Base-by-base conservation (phyloP, 768 basidiomycete species). In the Pisolithus orientalis region DNA sequence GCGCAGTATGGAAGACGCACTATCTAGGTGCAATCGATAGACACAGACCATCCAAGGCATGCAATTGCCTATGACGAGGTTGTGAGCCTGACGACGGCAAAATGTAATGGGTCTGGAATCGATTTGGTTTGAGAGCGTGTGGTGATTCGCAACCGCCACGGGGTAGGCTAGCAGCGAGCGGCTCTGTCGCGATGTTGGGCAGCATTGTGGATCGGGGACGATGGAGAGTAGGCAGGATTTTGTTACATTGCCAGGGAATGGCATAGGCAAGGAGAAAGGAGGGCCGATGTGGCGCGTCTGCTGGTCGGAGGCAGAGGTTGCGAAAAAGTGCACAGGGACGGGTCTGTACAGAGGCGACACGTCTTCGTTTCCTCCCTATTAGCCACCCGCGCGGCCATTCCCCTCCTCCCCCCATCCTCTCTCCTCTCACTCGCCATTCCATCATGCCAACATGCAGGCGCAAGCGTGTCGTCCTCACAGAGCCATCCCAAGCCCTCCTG, bases 391-490 rank as follows among this genome's bases (percentile, higher is more conserved):
- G 71, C n/a, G n/a, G 67, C 66, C 70, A 48, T 77, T 78, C 76
- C 77, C 76, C 73, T 78, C 74, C 73, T 78, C 73, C 74, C 74
- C 75, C 65, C 67, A 60, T 59, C 66, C 72, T 72, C 70, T 69
- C 69, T 67, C 70, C 69, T 70, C 72, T 68, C 70, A 70, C 69
- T 63, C 66, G 64, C 56, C 65, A 70, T 66, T 65, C 68, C 66
- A 64, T 67, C 62, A 91, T 91, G 89, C 89, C 89, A 61, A 89
- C 87, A 64, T 91, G 88, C 73, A 83, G 89, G 62, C 85, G 89
- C 76, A 91, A 91, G 71, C 82, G 88, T 77, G 89, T 91, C 59
- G 82, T 91, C 65, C 87, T 91, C 78, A 89, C 83, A 60, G 83
- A 90, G 70, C 85, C 88, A 58, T 81, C 87, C 49, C 78, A 80